A percentile compares a stretch with the other conserved stretches of the same genome.
These are phyloP conservation scores for Silybum marianum DNA, from an alignment of 129 eudicot genomes.

Conservation along the genomic window DNA sequence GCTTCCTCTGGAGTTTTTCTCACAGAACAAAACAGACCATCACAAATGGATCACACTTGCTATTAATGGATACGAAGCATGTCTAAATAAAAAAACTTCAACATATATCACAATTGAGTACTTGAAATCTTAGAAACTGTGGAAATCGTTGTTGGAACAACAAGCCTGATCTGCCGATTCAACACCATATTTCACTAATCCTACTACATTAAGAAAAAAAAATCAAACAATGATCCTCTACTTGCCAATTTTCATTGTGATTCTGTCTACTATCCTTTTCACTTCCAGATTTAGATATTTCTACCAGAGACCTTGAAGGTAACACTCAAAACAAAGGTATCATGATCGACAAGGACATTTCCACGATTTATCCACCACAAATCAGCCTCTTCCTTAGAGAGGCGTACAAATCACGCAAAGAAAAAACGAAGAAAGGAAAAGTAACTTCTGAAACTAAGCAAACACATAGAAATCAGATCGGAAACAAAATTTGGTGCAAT, in stretches of 20 bases:
- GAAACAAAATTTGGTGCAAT: slow-evolving; percentile 1
- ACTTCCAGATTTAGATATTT: background rate
- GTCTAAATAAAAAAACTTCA: background rate
- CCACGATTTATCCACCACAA: background rate
- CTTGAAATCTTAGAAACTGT: background rate
- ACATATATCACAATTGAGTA: background rate
- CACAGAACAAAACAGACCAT: background rate
- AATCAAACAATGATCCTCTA: background rate
- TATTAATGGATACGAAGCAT: background rate
- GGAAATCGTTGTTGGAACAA: background rate
- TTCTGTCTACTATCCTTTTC: background rate
- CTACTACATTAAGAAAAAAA: background rate
- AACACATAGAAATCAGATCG: slow-evolving; percentile 13
- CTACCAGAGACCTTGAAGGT: background rate
- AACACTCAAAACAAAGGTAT: background rate
- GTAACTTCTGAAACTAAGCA: background rate
- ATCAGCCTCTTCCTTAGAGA: background rate
- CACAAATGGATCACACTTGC: background rate
- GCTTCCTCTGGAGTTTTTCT: background rate
- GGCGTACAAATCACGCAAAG: background rate
- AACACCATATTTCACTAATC: background rate
- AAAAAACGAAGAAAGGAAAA: background rate
- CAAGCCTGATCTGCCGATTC: background rate
- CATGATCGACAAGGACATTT: background rate
- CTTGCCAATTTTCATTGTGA: background rate